These are phyloP conservation scores for Clarireedia sp. DNA, from an alignment of 2,329 filamentous ascomycete genomes.

Conservation along the genomic window DNA sequence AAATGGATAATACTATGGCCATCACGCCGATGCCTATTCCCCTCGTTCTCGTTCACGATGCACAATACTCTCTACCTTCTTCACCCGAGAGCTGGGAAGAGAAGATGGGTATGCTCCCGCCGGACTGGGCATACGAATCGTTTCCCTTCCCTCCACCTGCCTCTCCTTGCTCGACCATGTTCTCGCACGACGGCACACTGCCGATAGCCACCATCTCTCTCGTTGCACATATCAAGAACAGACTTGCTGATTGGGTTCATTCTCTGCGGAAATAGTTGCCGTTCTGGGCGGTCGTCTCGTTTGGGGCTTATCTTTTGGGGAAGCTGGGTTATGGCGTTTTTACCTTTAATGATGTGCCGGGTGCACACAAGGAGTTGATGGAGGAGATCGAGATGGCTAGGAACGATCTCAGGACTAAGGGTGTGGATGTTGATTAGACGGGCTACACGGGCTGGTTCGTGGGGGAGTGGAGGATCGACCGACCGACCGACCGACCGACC, in stretches of 20 bases:
- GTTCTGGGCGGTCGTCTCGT: conserved; percentile 84
- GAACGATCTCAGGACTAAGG: conserved; percentile 62
- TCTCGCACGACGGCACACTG: conserved; percentile 3
- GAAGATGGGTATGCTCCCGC: not conserved
- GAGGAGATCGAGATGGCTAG: conserved; percentile 72
- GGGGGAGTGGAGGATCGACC: not conserved
- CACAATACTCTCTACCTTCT: not conserved
- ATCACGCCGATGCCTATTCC: not conserved
- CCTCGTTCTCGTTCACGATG: not conserved
- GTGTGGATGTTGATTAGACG: conserved; percentile 48
- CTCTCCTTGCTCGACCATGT: conserved; percentile 2
- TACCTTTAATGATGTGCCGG: conserved; percentile 93
- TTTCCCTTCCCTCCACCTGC: conserved; percentile 8
- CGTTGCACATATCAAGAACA: conserved; percentile 5
- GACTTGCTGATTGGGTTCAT: conserved; percentile 3
- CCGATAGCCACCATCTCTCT: conserved; percentile 4
- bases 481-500: no score
- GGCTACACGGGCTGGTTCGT: not conserved
- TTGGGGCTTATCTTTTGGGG: conserved; percentile 86
- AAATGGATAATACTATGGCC: conserved; percentile 3
- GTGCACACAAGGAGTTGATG: conserved; percentile 84
- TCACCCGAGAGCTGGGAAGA: conserved; percentile 2
- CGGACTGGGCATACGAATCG: conserved; percentile 4
- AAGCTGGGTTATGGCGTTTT: conserved; percentile 50
- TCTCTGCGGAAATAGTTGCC: conserved; percentile 56